Percentiles rank a stretch among this genome's conserved stretches.
These are phyloP conservation scores for Logfia minima DNA, from an alignment of 129 eudicot species.

Conservation along the genomic window DNA sequence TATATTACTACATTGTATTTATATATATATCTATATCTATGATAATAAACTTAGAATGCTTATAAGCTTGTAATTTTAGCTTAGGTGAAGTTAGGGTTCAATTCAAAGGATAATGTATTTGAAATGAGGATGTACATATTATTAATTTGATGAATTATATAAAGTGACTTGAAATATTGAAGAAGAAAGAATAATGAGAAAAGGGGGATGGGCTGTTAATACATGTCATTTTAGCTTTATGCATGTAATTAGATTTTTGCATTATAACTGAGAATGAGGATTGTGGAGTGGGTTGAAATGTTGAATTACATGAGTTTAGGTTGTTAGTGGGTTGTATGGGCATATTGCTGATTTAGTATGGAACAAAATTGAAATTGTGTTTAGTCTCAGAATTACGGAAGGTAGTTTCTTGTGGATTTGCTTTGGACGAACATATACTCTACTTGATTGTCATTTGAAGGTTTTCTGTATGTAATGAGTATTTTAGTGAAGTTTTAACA, in stretches of 20 bases:
- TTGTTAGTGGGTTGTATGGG: background rate
- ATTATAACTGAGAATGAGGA: background rate
- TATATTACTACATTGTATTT: background rate
- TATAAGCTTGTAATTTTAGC: background rate
- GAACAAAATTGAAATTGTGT: background rate
- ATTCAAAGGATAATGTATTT: background rate
- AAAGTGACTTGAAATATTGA: background rate
- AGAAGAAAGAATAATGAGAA: background rate
- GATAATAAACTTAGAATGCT: background rate
- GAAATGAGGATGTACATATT: background rate
- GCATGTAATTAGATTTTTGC: background rate
- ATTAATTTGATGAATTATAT: background rate
- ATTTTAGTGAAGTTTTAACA: background rate
- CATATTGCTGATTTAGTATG: background rate
- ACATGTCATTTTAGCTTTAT: background rate
- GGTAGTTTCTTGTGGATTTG: no score
- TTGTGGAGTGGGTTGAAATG: background rate
- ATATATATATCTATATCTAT: background rate
- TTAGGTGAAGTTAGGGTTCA: background rate
- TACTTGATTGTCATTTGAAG: background rate
- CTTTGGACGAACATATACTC: no score
- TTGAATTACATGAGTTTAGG: background rate
- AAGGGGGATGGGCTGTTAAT: conserved; percentile 3
- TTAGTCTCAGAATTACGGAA: background rate
- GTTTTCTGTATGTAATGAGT: background rate